These are phyloP conservation scores for Tetraselmis striata DNA, from an alignment of 139 green algal species.

Conservation along the genomic window DNA sequence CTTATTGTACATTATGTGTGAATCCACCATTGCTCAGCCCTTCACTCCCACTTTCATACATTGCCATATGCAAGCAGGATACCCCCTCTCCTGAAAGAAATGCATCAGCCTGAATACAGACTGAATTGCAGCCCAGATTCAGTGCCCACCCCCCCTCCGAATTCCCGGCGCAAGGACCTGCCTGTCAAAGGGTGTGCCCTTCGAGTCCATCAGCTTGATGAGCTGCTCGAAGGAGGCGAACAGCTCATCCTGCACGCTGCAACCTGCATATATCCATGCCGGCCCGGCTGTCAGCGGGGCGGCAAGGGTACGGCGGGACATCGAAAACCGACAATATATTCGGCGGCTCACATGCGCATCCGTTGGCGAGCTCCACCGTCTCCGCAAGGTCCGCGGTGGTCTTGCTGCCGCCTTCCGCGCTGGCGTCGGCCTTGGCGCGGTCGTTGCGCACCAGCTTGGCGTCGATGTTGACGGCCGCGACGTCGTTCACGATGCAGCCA, in stretches of 20 bases:
- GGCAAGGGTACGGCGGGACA: too few relatives aligned
- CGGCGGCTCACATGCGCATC: constrained; percentile 79
- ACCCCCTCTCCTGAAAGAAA: too few relatives aligned
- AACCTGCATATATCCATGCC: constrained; percentile 56
- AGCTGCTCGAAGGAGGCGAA: constrained; percentile 84
- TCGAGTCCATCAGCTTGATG: constrained; percentile 58
- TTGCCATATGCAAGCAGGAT: too few relatives aligned
- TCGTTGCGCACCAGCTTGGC: constrained; percentile 83
- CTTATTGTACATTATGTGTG: too few relatives aligned
- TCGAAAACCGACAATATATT: too few relatives aligned
- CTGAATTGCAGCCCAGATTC: too few relatives aligned
- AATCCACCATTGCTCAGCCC: too few relatives aligned
- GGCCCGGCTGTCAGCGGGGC: neutral
- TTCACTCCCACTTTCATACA: too few relatives aligned
- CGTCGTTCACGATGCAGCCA: constrained; percentile 91
- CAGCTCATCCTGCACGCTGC: constrained; percentile 82
- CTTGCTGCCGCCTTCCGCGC: constrained; percentile 16
- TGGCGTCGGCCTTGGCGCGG: neutral
- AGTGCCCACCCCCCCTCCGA: too few relatives aligned
- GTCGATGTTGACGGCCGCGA: constrained; percentile 88
- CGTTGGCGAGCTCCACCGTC: constrained; percentile 89
- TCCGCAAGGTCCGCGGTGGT: constrained; percentile 71
- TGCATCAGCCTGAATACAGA: too few relatives aligned
- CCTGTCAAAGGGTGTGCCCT: constrained; percentile 65
- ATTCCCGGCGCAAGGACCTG: too few relatives aligned